phyloP scores from a whole-genome alignment of 2,329 filamentous ascomycete species.

The Alternaria sp. region DNA sequence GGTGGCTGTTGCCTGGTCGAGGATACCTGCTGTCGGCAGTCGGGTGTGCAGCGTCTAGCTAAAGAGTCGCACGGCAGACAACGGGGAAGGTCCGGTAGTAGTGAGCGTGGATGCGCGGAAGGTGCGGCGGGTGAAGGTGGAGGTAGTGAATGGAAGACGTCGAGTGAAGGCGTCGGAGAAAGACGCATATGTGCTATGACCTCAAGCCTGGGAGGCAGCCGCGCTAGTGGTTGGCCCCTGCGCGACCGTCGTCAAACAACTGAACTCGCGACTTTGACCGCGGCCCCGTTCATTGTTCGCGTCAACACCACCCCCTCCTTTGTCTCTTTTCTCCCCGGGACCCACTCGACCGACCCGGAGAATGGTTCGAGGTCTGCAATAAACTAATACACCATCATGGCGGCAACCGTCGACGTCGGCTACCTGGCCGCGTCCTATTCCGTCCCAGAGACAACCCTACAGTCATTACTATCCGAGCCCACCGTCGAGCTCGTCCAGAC shows the following conservation, averaged over 20 bases:
- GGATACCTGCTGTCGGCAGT: neutral
- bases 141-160: neutral
- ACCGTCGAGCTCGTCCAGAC: slow-evolving; percentile 79
- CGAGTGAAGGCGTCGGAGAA: slow-evolving; percentile 2
- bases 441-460: slow-evolving; percentile 69
- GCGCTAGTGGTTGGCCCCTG: slow-evolving; percentile 19
- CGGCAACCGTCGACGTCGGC: slow-evolving; percentile 69
- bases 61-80: slow-evolving; percentile 39
- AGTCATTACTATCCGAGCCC: slow-evolving; percentile 68
- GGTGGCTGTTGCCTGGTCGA: neutral
- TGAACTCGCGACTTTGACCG: slow-evolving; percentile 26
- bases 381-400: slow-evolving; percentile 56
- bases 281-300: slow-evolving; percentile 23
- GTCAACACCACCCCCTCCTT: slow-evolving; percentile 27
- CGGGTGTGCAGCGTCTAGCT: slow-evolving; percentile 38
- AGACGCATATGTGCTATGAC: slow-evolving; percentile 17
- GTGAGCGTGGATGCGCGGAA: slow-evolving; percentile 4
- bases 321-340: slow-evolving; percentile 24
- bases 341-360: neutral
- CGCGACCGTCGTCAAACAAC: slow-evolving; percentile 26
- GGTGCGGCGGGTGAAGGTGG: neutral
- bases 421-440: slow-evolving; percentile 76
- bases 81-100: neutral
- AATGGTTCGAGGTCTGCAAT: slow-evolving; percentile 31
- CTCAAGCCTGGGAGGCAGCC: slow-evolving; percentile 12